phyloP scores from a whole-genome alignment of 257 asterid genomes.

The Plantago elongata region DNA sequence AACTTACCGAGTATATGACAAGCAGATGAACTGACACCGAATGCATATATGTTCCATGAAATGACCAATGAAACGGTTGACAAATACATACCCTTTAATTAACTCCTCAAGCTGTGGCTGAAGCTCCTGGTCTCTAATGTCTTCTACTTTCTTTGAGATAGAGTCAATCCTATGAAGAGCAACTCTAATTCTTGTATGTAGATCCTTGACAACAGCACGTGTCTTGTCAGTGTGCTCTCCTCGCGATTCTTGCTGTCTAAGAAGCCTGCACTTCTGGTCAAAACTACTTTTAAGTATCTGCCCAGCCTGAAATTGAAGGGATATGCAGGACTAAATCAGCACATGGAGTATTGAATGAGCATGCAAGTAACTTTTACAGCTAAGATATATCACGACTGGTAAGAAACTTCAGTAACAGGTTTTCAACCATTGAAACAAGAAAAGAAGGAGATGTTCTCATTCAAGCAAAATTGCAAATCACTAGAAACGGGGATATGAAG shows the following conservation, averaged over 20 bases:
- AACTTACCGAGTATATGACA: not conserved
- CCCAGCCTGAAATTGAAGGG: constrained; percentile 54
- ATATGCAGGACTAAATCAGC: not conserved
- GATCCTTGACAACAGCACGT: constrained; percentile 87
- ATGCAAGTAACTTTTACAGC: not conserved
- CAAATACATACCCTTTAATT: constrained; percentile 69
- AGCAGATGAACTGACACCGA: not conserved
- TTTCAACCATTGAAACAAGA: too few species aligned
- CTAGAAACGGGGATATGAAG: too few species aligned
- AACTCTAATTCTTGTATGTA: constrained; percentile 81
- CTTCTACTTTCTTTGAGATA: constrained; percentile 82
- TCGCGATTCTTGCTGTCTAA: constrained; percentile 72
- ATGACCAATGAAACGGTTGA: not conserved
- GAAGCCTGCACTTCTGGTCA: constrained; percentile 72
- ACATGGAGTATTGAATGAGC: not conserved
- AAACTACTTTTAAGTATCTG: constrained; percentile 59
- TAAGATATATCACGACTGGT: too few species aligned
- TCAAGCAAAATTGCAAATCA: too few species aligned
- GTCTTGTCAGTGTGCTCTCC: constrained; percentile 69
- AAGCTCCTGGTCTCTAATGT: constrained; percentile 77
- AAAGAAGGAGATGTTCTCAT: too few species aligned
- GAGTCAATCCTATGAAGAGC: constrained; percentile 85
- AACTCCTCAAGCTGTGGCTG: constrained; percentile 97
- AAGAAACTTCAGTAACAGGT: too few species aligned
- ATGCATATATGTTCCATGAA: constrained; percentile 1